Percentiles rank a stretch among this genome's conserved stretches.
These are phyloP conservation scores for Botrytis deweyae DNA, from an alignment of 2,329 filamentous ascomycete species.

Conservation along the genomic window DNA sequence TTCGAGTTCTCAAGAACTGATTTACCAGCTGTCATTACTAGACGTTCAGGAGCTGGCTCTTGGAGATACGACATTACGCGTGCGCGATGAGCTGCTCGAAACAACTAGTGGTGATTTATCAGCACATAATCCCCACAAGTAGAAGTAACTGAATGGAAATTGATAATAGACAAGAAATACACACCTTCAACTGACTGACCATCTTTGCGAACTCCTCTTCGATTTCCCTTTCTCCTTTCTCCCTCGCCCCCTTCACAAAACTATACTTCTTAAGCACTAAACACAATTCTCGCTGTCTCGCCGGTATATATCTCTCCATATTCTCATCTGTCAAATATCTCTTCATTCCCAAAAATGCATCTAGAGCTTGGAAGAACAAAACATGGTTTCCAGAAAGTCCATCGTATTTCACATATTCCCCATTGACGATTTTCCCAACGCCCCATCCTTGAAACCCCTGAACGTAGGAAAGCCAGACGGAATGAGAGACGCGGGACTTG, in stretches of 20 bases:
- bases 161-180: not conserved
- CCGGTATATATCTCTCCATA: not conserved
- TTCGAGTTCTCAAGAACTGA: not conserved
- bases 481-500: not conserved
- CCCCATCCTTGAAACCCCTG: constrained; percentile 21
- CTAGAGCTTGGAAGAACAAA: constrained; percentile 16
- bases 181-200: constrained; percentile 17
- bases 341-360: constrained; percentile 5
- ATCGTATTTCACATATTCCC: constrained; percentile 13
- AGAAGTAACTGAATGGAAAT: accelerated
- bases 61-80: constrained; percentile 19
- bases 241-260: not conserved
- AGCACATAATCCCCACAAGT: not conserved
- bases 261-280: not conserved
- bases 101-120: constrained; percentile 3
- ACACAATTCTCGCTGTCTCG: constrained; percentile 2
- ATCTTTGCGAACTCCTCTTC: constrained; percentile 3
- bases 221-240: not conserved
- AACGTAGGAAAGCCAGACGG: constrained; percentile 16
- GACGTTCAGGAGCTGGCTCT: constrained; percentile 14
- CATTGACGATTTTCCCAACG: not conserved
- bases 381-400: constrained; percentile 19
- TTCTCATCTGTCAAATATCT: constrained; percentile 1
- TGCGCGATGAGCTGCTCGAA: constrained; percentile 15
- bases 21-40: constrained; percentile 18